Evolutionary conservation across 176 grass and related monocot species (phyloP), one percentile per base, ranked within the genome.

Genomic region (Triticum dicoccoides): DNA sequence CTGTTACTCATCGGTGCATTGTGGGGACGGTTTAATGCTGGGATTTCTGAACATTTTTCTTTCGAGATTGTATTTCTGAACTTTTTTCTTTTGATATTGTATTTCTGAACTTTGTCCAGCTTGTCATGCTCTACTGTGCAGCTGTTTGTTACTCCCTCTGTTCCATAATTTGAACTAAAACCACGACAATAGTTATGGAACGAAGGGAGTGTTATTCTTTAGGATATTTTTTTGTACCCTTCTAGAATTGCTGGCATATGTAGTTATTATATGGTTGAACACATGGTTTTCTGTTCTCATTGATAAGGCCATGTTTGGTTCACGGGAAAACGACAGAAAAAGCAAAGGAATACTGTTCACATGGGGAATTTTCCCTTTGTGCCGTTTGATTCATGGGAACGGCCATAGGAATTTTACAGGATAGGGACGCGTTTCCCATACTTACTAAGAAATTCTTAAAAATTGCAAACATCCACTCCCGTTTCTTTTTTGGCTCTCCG

Each of bases 261-360:
- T 66, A 58, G 8, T 87, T 44, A 44, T 11, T 44, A 44, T 44
- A 20, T 81, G 33, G 65, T 21, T 73, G 27, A 61, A 24, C 30
- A 9, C 25, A 34, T 56, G 15, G 27, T 89, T 89, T 56, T 82
- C 61, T 41, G 23, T 87, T 87, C 62, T 85, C 62, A 61, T 14
- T 29, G 2, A 32, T 72, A 82, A 87, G 91, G 61, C 61, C 61
- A n/a, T 11, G 61, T 62, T 62, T 24, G 21, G n/a, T 62, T 24
- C 61, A 11, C 8, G 9, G 61, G 61, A 62, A 62, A 62, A 62
- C 21, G 21, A 62, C 9, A 24, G 61, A 24, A 62, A 62, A 62
- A 62, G 9, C n/a, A 20, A 62, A 62, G 21, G 61, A 62, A 25
- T 24, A 25, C n/a, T 23, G 61, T 62, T 62, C 20, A 62, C 61